These are phyloP conservation scores for Meira nashicola DNA, from an alignment of 1,284 basidiomycete species.

Conservation along the genomic window DNA sequence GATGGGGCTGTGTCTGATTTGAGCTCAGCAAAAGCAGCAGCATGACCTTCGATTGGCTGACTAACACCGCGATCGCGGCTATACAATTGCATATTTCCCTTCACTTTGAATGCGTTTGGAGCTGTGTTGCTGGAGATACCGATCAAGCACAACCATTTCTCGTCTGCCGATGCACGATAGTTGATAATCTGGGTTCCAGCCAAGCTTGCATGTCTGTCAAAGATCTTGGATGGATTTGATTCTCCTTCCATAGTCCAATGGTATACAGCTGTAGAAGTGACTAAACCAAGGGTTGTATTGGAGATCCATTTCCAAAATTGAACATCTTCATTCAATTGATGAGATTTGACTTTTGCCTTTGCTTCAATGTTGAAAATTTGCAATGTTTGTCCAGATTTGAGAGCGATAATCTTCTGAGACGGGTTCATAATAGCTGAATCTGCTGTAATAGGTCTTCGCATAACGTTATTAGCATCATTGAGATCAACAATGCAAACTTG, in stretches of 20 bases:
- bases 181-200: conserved; percentile 96
- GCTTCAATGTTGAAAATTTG: conserved; percentile 97
- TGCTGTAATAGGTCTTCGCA: conserved; percentile 91
- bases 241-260: conserved; percentile 80
- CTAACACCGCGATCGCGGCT: conserved; percentile 81
- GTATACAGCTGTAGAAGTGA: conserved; percentile 87
- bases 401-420: conserved; percentile 88
- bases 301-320: conserved; percentile 99
- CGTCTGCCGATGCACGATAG: conserved; percentile 85
- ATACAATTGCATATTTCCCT: conserved; percentile 88
- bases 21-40: conserved; percentile 89
- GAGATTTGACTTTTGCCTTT: conserved; percentile 95
- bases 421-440: conserved; percentile 99
- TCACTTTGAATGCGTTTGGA: conserved; percentile 59
- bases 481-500: conserved; percentile 51
- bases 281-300: conserved; percentile 84
- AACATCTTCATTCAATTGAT: conserved; percentile 84
- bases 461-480: conserved; percentile 53
- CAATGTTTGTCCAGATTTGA: conserved; percentile 75
- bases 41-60: conserved; percentile 98
- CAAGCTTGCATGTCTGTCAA: conserved; percentile 93
- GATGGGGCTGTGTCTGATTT: conserved; percentile 56
- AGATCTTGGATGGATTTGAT: conserved; percentile 78
- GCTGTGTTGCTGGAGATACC: conserved; percentile 91
- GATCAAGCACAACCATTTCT: conserved; percentile 94